These are phyloP conservation scores for Acanthamoeba lugdunensis DNA, from an alignment of 208 protist genomes.

Conservation along the genomic window DNA sequence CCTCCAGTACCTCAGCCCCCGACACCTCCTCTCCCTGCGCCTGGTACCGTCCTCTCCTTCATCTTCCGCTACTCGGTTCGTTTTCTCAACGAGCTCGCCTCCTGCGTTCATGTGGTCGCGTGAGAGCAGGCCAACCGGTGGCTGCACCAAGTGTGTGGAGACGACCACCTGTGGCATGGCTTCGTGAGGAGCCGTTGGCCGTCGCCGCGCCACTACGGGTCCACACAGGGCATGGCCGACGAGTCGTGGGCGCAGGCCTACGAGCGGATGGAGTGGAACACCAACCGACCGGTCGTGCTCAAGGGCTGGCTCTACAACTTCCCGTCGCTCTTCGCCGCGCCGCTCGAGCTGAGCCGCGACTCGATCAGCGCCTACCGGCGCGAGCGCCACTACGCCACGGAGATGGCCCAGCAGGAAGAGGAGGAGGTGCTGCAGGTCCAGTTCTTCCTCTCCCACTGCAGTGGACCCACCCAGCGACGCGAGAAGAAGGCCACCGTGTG, in stretches of 20 bases:
- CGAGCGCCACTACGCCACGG: not conserved
- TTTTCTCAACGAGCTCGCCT: not conserved
- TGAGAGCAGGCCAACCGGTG: not conserved
- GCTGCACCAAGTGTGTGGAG: not conserved
- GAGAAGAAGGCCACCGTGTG: conserved; percentile 9
- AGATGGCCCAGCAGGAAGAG: not conserved
- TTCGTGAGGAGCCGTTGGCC: not conserved
- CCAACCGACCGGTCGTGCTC: conserved; percentile 19
- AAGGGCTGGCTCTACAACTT: conserved; percentile 38
- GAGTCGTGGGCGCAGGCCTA: conserved; percentile 5
- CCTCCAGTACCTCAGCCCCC: not conserved
- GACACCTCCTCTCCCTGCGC: conserved; percentile 7
- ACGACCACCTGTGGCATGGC: conserved; percentile 38
- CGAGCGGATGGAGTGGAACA: conserved; percentile 21
- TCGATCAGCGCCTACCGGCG: not conserved
- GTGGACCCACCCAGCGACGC: not conserved
- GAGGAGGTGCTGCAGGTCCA: conserved; percentile 47
- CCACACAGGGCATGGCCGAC: not conserved
- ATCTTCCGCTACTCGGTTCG: not conserved
- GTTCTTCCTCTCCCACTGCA: conserved; percentile 42
- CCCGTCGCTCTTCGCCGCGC: not conserved
- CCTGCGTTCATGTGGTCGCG: not conserved
- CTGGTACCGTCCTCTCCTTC: not conserved
- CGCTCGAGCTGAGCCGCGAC: conserved; percentile 31
- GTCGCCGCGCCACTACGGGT: not conserved